Base-by-base conservation (phyloP, 2,329 filamentous ascomycete species). In the Sarocladiaceae sp. region DNA sequence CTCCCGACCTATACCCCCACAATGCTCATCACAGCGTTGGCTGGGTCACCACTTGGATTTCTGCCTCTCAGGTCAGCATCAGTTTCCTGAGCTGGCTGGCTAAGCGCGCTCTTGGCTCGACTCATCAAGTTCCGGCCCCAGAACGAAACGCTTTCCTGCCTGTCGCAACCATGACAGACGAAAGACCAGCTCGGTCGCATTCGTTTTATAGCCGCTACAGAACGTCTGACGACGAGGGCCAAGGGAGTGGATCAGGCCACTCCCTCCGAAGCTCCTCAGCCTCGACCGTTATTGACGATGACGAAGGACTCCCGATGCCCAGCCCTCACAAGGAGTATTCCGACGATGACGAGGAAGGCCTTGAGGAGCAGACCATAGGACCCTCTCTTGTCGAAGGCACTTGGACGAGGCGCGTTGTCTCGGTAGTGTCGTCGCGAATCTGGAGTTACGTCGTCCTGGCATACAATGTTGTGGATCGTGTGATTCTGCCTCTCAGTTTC, bases 1-100 rank as follows among this genome's bases (percentile, higher is more conserved):
- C 88, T 0, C 88, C 89, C 1, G 87, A 95, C 58, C 68, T 96
- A 18, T 96, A 95, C 60, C 81, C 82, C 24, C 83, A 85, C 58
- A 95, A 95, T 58, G 78, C 84, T n/a, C 90, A 96, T 62, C 82
- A 89, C 67, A 89, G 86, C 61, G 74, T 91, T 33, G 89, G 89
- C 45, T 97, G 91, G 91, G 72, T 87, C 33, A 74, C 84, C 23
- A 91, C 85, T 3, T 85, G 79, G 71, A 70, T 90, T 3, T 72
- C 85, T 10, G 73, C 72, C 43, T 80, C 75, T 0, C 91, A 95
- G 66, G 73, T 84, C 13, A 55, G 84, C 31, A 68, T 95, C 58
- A 78, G 80, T 40, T 59, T 88, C 45, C 65, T 88, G 37, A 29
- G 19, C 23, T 29, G 21, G 37, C 23, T 34, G 9, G 42, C 29